Percentiles rank a stretch among this genome's conserved stretches.
Evolutionary conservation across 2,329 filamentous ascomycete genomes (phyloP).

Genomic region (Emmonsiellopsis sp.): DNA sequence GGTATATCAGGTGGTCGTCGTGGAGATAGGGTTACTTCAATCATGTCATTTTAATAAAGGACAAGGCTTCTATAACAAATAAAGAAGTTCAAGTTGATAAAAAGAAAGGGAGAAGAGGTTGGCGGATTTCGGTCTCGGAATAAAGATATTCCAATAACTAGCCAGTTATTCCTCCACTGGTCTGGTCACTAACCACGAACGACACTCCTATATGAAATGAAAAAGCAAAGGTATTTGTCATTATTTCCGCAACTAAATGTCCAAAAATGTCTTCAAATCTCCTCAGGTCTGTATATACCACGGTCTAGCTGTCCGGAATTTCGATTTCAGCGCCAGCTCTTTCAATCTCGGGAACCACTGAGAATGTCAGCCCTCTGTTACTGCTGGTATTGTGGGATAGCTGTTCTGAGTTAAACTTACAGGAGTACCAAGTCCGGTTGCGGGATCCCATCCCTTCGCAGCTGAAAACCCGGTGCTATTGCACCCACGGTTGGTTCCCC

Average conservation of each 20-base stretch:
- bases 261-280: neutral
- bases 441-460: conserved; percentile 42
- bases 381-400: neutral
- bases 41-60: too few relatives aligned
- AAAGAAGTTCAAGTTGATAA: too few relatives aligned
- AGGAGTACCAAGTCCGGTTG: conserved; percentile 36
- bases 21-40: neutral
- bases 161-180: too few relatives aligned
- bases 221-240: too few relatives aligned
- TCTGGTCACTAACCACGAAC: too few relatives aligned
- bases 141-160: too few relatives aligned
- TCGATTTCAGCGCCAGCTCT: neutral
- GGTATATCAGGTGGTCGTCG: neutral
- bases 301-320: neutral
- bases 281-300: neutral
- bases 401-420: neutral
- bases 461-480: conserved; percentile 40
- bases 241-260: too few relatives aligned
- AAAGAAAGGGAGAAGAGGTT: too few relatives aligned
- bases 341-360: conserved; percentile 1
- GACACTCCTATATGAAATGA: too few relatives aligned
- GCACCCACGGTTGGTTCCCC: conserved; percentile 41
- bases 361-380: neutral
- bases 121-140: too few relatives aligned
- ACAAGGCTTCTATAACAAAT: too few relatives aligned